Evolutionary conservation across 2,329 filamentous ascomycete species (phyloP).

Genomic region (Thyridium curvatum): DNA sequence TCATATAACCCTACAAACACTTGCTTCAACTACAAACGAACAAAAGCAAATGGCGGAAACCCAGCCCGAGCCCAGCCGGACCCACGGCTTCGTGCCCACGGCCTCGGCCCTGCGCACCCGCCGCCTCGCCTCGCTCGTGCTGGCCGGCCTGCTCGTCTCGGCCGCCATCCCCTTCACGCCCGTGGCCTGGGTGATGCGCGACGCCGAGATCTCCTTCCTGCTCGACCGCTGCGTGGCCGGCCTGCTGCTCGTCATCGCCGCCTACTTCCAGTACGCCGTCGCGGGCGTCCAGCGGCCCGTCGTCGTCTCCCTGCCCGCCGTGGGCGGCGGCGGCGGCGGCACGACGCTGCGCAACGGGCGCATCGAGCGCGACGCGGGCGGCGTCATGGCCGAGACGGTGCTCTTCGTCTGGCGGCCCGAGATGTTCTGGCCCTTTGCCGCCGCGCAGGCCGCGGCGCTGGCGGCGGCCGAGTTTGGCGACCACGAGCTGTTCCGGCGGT

Average conservation of each 20-base stretch:
- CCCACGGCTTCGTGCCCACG: background rate
- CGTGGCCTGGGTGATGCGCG: conserved; percentile 7
- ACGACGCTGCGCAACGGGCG: conserved; percentile 10
- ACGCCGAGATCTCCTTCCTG: conserved; percentile 27
- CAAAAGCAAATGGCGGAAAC: too few species aligned
- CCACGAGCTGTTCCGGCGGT: conserved; percentile 10
- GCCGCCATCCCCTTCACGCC: conserved; percentile 14
- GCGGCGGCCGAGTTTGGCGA: conserved; percentile 13
- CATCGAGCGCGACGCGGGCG: background rate
- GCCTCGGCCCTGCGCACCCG: conserved; percentile 5
- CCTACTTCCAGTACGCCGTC: conserved; percentile 17
- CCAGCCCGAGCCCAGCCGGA: too few species aligned
- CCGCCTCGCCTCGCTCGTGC: conserved; percentile 8
- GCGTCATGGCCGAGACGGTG: conserved; percentile 1
- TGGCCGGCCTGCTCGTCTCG: conserved; percentile 12
- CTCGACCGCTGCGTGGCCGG: conserved; percentile 37
- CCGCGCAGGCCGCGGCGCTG: conserved; percentile 12
- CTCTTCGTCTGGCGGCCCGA: conserved; percentile 12
- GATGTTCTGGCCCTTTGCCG: conserved; percentile 12
- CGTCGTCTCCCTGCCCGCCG: conserved; percentile 6
- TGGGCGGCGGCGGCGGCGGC: background rate
- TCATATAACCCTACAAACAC: too few species aligned
- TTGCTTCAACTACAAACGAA: too few species aligned
- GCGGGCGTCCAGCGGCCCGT: conserved; percentile 8
- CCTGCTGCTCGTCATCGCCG: conserved; percentile 25